These are phyloP conservation scores for apple (Malus domestica) DNA, from an alignment of 306 rosid species.

Conservation along the genomic window ASM211411v1 NC_041805.1:7161001-7161500, in stretches of 20 bases:
- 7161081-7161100: not conserved
- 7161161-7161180: not conserved
- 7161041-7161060: not conserved
- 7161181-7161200: not conserved
- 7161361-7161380: not conserved
- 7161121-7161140: not conserved
- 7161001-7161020: not conserved
- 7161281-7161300: not conserved
- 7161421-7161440: not conserved
- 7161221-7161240: not conserved
- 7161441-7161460: not conserved
- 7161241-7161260: no score
- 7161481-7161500: no score
- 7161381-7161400: not conserved
- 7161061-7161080: not conserved
- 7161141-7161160: not conserved
- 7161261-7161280: not conserved
- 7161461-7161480: no score
- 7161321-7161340: not conserved
- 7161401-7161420: not conserved
- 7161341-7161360: not conserved
- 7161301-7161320: not conserved
- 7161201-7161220: not conserved
- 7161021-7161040: not conserved
- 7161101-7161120: not conserved